Conservation (phyloP, 2,329 filamentous ascomycete species). For the Cladosporium austrohemisphaericum region DNA sequence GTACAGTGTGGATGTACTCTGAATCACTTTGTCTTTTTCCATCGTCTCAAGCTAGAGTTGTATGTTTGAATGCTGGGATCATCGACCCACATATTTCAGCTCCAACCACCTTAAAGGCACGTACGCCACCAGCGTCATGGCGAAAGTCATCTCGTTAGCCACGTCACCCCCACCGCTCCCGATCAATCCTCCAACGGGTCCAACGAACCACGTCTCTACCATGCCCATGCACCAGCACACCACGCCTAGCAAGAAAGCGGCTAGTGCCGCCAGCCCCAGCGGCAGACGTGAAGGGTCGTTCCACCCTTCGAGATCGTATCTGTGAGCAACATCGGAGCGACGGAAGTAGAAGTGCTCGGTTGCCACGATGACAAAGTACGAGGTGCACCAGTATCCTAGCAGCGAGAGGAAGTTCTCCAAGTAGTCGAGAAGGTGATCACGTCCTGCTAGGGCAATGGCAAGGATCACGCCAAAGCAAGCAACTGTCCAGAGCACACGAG, state of each 20-base stretch:
- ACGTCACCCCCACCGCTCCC: conserved; percentile 56
- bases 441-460: conserved; percentile 43
- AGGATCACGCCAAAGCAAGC: conserved; percentile 42
- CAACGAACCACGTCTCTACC: conserved; percentile 36
- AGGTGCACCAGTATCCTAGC: conserved; percentile 47
- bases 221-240: conserved; percentile 49
- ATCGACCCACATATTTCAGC: conserved; percentile 43
- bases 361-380: conserved; percentile 45
- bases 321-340: conserved; percentile 33
- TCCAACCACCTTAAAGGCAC: conserved; percentile 49
- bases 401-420: conserved; percentile 45
- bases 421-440: conserved; percentile 40
- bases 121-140: conserved; percentile 48
- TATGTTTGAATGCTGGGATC: no score
- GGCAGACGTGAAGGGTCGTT: conserved; percentile 43
- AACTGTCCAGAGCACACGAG: conserved; percentile 48
- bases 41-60: no score
- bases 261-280: conserved; percentile 39
- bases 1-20: no score
- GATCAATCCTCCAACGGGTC: conserved; percentile 56
- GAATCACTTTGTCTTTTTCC: no score
- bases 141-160: conserved; percentile 52
- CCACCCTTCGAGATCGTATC: conserved; percentile 46
- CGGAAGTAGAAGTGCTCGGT: conserved; percentile 46
- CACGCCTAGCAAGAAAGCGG: conserved; percentile 38